Conservation (phyloP, 148 eudicot species). For the Camellia sinensis region DNA sequence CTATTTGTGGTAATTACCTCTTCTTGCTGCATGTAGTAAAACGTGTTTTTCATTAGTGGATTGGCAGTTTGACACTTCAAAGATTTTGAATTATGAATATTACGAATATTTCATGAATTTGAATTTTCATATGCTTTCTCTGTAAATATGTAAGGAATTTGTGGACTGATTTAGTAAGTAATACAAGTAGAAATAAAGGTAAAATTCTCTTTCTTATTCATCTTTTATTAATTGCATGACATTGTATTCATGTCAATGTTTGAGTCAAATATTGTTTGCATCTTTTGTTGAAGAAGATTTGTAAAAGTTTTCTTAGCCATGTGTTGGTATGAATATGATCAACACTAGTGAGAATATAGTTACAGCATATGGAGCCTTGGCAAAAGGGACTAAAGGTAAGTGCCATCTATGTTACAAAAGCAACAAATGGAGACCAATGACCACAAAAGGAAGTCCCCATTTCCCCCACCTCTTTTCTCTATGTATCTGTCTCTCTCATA, state of each 20-base stretch:
- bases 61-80: background rate
- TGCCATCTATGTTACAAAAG: too few species aligned
- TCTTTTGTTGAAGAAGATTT: background rate
- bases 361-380: too few species aligned
- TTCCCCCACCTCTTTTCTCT: background rate
- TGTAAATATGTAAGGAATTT: background rate
- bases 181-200: background rate
- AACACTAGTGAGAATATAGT: too few species aligned
- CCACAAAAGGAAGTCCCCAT: too few species aligned
- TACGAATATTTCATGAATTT: background rate
- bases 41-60: background rate
- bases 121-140: background rate
- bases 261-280: background rate
- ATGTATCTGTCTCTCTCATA: background rate
- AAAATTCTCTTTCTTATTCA: background rate
- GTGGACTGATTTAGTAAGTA: background rate
- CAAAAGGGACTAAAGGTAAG: too few species aligned
- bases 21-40: background rate
- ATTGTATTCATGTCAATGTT: background rate
- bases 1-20: background rate
- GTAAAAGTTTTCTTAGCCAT: too few species aligned
- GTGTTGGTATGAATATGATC: too few species aligned
- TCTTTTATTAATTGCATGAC: background rate
- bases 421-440: too few species aligned
- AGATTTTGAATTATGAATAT: background rate